Base-by-base conservation (phyloP, 2,329 filamentous ascomycete species). In the Basipetospora sp. region DNA sequence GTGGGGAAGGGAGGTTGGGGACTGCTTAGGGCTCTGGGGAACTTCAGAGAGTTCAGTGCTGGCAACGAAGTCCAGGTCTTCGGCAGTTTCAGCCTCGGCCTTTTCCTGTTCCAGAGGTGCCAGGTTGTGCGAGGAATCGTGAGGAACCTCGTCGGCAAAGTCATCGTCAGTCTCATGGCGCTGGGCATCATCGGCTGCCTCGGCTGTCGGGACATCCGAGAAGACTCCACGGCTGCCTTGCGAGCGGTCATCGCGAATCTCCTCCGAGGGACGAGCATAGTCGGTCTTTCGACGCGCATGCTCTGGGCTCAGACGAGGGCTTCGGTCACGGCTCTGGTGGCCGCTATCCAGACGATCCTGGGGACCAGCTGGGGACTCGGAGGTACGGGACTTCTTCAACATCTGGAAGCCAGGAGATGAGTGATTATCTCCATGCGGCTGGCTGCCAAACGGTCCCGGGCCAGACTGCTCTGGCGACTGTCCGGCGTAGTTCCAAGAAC, bases 301-400 rank as follows among this genome's bases (percentile, higher is more conserved):
- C 43, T 63, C 64, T 2, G 66, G 64, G 42, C 59, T 67, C 19
- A 55, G 47, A 14, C 61, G 47, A 9, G 60, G 56, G 48, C 63
- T 68, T 8, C 57, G 60, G 30, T 55, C 52, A 38, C 55, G 46
- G 17, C 50, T 27, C 13, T 39, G 36, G 31, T 25, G 36, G 22
- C 29, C 57, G 43, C 59, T 59, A 40, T 58, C 56, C 8, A 66
- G 64, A 28, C 47, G 52, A 15, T 52, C 51, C 39, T 55, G 52
- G 3, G 58, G 57, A 31, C 50, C 52, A 36, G 56, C 50, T 25
- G 63, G 58, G 41, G 62, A 42, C 36, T 58, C 43, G 38, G 58
- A 58, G 43, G 50, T 40, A 37, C 54, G 53, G 14, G 60, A 58
- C 53, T 71, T 73, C 53, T 70, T 69, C 18, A 70, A 51, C 40